phyloP scores from a whole-genome alignment of 768 basidiomycete species.

The Podaxis rugospora region DNA sequence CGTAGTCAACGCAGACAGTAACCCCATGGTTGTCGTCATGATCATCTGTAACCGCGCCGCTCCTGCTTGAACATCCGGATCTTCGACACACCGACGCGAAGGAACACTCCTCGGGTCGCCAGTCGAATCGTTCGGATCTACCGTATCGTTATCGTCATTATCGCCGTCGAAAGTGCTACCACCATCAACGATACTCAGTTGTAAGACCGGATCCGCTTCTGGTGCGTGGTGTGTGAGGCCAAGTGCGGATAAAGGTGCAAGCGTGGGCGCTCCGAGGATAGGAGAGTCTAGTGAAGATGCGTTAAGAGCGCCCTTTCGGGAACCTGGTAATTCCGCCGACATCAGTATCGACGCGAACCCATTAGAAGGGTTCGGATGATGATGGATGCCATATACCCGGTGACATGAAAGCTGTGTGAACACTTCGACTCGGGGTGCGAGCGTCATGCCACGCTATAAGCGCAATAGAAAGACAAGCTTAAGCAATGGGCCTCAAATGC shows the following conservation, averaged over 20 bases:
- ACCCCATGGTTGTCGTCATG: slow-evolving; percentile 76
- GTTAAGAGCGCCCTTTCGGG: not conserved
- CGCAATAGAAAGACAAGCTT: slow-evolving; percentile 5
- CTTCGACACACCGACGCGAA: slow-evolving; percentile 30
- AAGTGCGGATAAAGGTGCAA: slow-evolving; percentile 12
- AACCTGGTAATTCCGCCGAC: not conserved
- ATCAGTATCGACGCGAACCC: not conserved
- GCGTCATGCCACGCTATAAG: slow-evolving; percentile 76
- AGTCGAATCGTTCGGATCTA: slow-evolving; percentile 24
- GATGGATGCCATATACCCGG: slow-evolving; percentile 32
- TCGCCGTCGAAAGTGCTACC: not conserved
- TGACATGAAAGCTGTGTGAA: slow-evolving; percentile 77
- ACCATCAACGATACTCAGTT: not conserved
- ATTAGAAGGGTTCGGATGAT: slow-evolving; percentile 3
- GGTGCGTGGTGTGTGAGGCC: slow-evolving; percentile 9
- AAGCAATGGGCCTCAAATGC: slow-evolving; percentile 3
- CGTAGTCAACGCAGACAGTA: slow-evolving; percentile 79
- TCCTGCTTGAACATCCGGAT: slow-evolving; percentile 62
- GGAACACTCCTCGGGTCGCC: slow-evolving; percentile 22
- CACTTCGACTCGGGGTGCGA: slow-evolving; percentile 76
- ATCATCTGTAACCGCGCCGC: slow-evolving; percentile 70
- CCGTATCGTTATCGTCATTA: slow-evolving; percentile 24
- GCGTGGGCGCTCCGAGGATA: slow-evolving; percentile 18
- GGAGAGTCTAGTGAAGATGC: slow-evolving; percentile 11
- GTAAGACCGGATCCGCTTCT: slow-evolving; percentile 10